phyloP scores from a whole-genome alignment of 1,139 yeast species.

The Protomyces arabidopsidicola region DNA sequence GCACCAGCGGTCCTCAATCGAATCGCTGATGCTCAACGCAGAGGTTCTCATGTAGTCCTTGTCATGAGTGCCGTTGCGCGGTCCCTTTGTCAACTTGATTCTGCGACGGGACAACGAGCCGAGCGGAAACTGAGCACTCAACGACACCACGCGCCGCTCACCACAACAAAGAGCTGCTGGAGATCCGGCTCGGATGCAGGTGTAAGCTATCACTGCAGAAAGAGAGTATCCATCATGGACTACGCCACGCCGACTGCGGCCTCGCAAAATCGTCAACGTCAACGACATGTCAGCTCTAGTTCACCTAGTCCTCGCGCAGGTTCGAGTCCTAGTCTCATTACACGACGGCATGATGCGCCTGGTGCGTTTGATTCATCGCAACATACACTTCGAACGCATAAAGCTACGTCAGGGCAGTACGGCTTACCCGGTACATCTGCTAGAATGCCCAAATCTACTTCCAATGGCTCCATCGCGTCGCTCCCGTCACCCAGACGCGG shows the following conservation, averaged over 20 bases:
- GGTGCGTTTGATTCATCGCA: too few relatives aligned
- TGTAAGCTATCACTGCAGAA: neutral
- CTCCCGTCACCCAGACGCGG: conserved; percentile 21
- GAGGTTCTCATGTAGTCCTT: too few relatives aligned
- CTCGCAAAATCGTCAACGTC: neutral
- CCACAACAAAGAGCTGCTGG: neutral
- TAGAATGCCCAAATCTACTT: conserved; percentile 2
- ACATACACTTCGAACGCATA: neutral
- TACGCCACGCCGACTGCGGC: neutral
- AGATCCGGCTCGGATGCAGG: neutral
- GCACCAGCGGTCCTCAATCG: too few relatives aligned
- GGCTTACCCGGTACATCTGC: neutral
- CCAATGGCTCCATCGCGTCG: conserved; percentile 6
- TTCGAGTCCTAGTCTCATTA: neutral
- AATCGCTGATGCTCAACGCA: too few relatives aligned
- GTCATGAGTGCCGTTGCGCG: too few relatives aligned
- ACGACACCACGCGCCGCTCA: neutral
- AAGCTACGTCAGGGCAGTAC: neutral
- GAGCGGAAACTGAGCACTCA: neutral
- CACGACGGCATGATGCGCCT: too few relatives aligned
- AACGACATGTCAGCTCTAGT: neutral
- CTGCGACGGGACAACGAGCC: too few relatives aligned
- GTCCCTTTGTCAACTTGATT: too few relatives aligned
- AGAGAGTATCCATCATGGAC: neutral
- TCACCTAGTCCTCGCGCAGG: neutral